Conservation (phyloP, 169 alveolate species). For the Plasmodium yoelii region DNA sequence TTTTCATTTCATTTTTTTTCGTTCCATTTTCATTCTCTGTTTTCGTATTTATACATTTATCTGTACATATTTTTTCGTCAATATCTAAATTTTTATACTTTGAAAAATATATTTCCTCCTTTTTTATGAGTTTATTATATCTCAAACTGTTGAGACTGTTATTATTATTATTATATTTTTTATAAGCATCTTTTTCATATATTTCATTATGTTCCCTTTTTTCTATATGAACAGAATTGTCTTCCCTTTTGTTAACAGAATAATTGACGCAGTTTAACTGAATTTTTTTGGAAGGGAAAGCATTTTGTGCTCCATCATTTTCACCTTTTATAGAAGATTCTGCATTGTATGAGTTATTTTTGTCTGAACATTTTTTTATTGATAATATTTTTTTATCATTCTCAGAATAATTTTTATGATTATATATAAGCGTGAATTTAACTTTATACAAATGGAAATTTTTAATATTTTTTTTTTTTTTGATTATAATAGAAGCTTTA, state of each 20-base stretch:
- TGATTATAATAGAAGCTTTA: constrained; percentile 35
- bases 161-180: too few species aligned
- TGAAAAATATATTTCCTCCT: too few species aligned
- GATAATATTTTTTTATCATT: background rate
- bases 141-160: too few species aligned
- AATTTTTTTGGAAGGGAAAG: background rate
- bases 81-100: background rate
- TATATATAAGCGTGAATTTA: constrained; percentile 27
- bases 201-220: too few species aligned
- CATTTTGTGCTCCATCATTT: background rate
- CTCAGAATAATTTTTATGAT: background rate
- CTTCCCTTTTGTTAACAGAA: background rate
- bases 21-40: background rate
- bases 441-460: constrained; percentile 47
- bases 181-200: too few species aligned
- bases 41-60: background rate
- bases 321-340: background rate
- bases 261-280: background rate
- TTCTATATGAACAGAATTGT: too few species aligned
- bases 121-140: too few species aligned
- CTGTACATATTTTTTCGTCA: background rate
- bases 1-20: background rate
- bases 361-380: background rate
- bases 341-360: background rate
- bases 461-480: constrained; percentile 26